A percentile compares a stretch with the other conserved stretches of the same genome.
These are phyloP conservation scores for Diaporthe ampelina DNA, from an alignment of 2,329 filamentous ascomycete species.

Conservation along the genomic window DNA sequence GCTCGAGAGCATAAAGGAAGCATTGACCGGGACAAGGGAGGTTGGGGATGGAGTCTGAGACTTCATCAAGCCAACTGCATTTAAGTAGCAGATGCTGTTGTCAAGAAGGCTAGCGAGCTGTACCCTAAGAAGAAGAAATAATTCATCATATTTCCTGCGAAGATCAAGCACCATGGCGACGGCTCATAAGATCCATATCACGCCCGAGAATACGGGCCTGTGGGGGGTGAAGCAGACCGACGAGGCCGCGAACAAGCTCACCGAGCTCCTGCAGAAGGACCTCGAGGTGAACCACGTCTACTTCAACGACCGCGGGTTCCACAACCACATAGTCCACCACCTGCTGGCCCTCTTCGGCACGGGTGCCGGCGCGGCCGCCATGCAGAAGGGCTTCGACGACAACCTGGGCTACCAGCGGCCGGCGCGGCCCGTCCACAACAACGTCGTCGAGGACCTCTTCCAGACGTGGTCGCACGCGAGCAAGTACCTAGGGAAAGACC, in stretches of 20 bases:
- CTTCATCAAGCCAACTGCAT: neutral
- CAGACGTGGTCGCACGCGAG: conserved; percentile 69
- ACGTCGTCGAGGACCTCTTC: conserved; percentile 66
- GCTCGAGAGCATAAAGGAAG: conserved; percentile 17
- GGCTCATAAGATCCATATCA: conserved; percentile 62
- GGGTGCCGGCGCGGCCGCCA: conserved; percentile 70
- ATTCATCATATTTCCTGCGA: neutral
- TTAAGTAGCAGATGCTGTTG: conserved; percentile 6
- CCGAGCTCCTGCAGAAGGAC: conserved; percentile 81
- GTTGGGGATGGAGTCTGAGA: neutral
- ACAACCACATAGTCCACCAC: conserved; percentile 87
- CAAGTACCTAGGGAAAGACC: conserved; percentile 71
- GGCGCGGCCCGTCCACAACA: conserved; percentile 59
- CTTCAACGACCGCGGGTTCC: conserved; percentile 82
- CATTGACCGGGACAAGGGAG: neutral
- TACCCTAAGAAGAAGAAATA: neutral
- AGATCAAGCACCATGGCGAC: conserved; percentile 58
- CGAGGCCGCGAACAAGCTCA: conserved; percentile 73
- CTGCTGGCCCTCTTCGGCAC: conserved; percentile 83
- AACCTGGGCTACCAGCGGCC: conserved; percentile 78
- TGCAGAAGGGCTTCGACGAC: conserved; percentile 74
- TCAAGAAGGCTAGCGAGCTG: conserved; percentile 17
- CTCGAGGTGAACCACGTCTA: conserved; percentile 82
- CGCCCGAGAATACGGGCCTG: conserved; percentile 64
- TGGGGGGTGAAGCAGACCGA: conserved; percentile 61